These are phyloP conservation scores for Gonapodya sp. DNA, from an alignment of 192 early-diverging fungal species.

Conservation along the genomic window DNA sequence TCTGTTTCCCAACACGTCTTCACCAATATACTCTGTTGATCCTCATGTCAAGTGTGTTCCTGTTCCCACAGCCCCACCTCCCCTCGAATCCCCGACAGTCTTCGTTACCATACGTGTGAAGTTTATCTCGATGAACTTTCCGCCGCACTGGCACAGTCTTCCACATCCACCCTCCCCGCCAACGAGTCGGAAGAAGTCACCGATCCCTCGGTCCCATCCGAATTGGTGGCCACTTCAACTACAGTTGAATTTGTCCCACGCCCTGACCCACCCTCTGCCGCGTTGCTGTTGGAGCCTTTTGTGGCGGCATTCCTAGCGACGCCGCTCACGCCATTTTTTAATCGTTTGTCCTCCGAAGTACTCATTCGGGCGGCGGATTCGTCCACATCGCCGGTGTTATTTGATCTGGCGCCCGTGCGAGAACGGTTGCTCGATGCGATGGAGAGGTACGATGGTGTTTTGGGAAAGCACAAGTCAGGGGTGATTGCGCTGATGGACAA, in stretches of 20 bases:
- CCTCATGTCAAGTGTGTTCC: no score
- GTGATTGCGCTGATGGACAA: not conserved
- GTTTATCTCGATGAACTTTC: conserved; percentile 58
- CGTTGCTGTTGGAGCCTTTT: not conserved
- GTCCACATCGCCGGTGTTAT: not conserved
- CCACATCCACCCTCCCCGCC: not conserved
- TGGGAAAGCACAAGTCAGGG: not conserved
- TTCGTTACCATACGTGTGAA: conserved; percentile 62
- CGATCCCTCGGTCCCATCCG: not conserved
- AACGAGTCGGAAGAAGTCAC: not conserved
- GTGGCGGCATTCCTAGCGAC: not conserved
- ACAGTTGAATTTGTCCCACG: not conserved
- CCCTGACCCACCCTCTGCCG: not conserved
- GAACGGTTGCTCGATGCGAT: not conserved
- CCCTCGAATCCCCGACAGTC: conserved; percentile 49
- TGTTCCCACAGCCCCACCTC: conserved; percentile 53
- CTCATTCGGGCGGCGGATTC: not conserved
- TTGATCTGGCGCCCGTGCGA: not conserved
- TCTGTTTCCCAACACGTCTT: no score
- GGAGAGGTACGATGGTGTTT: not conserved
- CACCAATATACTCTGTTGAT: no score
- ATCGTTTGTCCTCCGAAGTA: not conserved
- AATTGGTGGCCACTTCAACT: not conserved
- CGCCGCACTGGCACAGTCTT: not conserved
- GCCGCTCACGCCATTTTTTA: not conserved